Base-by-base conservation (phyloP, 2,329 filamentous ascomycete genomes). In the Xylogone sp. region DNA sequence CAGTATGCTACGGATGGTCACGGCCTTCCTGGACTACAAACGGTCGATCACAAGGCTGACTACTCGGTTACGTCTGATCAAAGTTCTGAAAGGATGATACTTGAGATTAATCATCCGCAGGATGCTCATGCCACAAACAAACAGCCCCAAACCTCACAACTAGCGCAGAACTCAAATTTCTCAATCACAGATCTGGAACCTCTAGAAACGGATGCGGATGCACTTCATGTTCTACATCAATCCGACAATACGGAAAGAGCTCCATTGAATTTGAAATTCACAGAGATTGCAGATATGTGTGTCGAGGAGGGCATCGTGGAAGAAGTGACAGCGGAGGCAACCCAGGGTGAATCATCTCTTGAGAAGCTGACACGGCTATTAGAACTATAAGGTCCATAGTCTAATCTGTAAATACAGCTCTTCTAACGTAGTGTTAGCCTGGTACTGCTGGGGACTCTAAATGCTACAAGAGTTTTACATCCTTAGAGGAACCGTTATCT, bases 71-170 rank as follows among this genome's bases (percentile, higher is more conserved):
- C n/a, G n/a, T n/a, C n/a, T n/a, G n/a, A n/a, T n/a, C n/a, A n/a
- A n/a, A n/a, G n/a, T n/a, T n/a, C n/a, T n/a, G n/a, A n/a, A n/a
- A n/a, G n/a, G n/a, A n/a, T n/a, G n/a, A n/a, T n/a, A n/a, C 6
- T 27, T 27, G 24, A 10, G 10, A 27, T 27, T 27, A 27, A 10
- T 6, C 5, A 6, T 27, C 10, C 24, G 10, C 24, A 27, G 10
- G 13, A 27, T 21, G 45, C 48, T 13, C 49, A 24, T 21, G 24
- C 39, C 12, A 3, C 27, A n/a, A 47, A 19, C 3, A 34, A 54
- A n/a, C 22, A 53, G 2, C 61, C 65, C 2, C 61, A 66, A 45
- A 60, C 53, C n/a, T 58, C 67, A 42, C 50, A 56, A 22, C 59
- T 59, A 42, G 59, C 62, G 21, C 57, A 66, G 47, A 27, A 21